Evolutionary conservation across 2,329 filamentous ascomycete species (phyloP), one percentile per base, ranked within the genome.

Genomic region (Cercospora janseana): DNA sequence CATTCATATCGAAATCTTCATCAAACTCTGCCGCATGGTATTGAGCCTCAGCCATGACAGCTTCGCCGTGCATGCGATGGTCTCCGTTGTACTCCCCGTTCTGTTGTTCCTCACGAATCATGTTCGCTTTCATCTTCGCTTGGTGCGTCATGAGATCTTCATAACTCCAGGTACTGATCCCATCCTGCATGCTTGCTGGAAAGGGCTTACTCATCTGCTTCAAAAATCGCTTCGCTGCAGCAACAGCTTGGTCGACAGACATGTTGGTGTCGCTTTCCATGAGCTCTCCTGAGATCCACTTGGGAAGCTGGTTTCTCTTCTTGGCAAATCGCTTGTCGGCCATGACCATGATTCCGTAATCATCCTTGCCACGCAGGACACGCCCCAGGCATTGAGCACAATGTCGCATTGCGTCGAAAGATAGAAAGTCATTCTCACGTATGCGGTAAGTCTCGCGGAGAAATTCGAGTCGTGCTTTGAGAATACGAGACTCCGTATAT

Each of bases 311-410:
- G 3, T 71, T 78, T 28, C 90, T 79, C 72, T 97, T 97, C 74
- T 93, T 94, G 67, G 89, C 85, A 70, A 96, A 98, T 13, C 93
- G 83, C 32, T 88, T 85, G 69, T 98, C 93, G 2, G 94, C 93
- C 21, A 98, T 78, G 4, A 98, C 92, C 93, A 98, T 98, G 75
- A 98, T 88, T n/a, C 93, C 93, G 69, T 98, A 98, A 70, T 98
- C 93, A 66, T 98, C 94, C 69, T 98, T 98, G 18, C 93, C 93
- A 62, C 93, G 80, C 55, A 98, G 75, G 34, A 98, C 93, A 66
- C 93, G 91, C 10, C 93, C 94, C 1, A 98, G 76, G 65, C 93
- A 98, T 67, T 98, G 93, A 1, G 93, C 92, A 10, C 93, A 93
- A 67, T 98, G 93, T n/a, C 93, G 84, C 92, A 98, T 98, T 16